phyloP scores from a whole-genome alignment of 1,284 basidiomycete genomes.

The Hemileia vastatrix region DNA sequence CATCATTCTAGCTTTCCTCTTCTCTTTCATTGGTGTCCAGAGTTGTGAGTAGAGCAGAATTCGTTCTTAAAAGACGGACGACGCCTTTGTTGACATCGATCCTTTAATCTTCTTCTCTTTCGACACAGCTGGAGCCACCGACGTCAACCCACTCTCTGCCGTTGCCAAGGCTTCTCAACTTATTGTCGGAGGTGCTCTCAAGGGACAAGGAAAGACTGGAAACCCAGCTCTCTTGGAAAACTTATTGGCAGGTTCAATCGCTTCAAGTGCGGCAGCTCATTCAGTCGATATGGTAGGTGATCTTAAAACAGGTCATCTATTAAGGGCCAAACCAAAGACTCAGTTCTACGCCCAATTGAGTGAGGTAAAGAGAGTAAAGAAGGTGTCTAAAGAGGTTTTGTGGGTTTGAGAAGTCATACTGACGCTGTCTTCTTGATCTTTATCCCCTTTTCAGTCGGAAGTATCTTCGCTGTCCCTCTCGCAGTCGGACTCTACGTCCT shows the following conservation, averaged over 20 bases:
- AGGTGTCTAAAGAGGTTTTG: no score
- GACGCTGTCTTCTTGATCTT: slow-evolving; percentile 30
- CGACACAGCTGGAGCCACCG: slow-evolving; percentile 45
- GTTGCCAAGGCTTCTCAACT: slow-evolving; percentile 54
- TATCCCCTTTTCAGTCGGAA: slow-evolving; percentile 36
- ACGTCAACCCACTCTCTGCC: slow-evolving; percentile 53
- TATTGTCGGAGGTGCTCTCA: slow-evolving; percentile 53
- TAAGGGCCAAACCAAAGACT: slow-evolving; percentile 57
- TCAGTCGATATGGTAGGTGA: slow-evolving; percentile 63
- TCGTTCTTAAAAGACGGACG: no score
- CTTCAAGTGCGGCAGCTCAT: slow-evolving; percentile 55
- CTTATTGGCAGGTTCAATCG: slow-evolving; percentile 46
- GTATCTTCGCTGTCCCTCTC: no score
- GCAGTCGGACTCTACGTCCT: no score
- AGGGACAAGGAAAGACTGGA: slow-evolving; percentile 45
- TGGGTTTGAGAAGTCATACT: slow-evolving; percentile 10
- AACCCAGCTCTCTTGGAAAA: slow-evolving; percentile 32
- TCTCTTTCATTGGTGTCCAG: slow-evolving; percentile 61
- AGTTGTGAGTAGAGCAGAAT: slow-evolving; percentile 39
- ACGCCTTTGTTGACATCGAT: no score
- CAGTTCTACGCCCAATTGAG: slow-evolving; percentile 58
- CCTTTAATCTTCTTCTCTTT: no score
- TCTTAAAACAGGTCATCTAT: slow-evolving; percentile 61
- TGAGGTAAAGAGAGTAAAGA: no score
- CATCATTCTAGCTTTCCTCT: slow-evolving; percentile 52